Evolutionary conservation across 2,329 filamentous ascomycete genomes (phyloP).

Genomic region (Clathrospora elynae): DNA sequence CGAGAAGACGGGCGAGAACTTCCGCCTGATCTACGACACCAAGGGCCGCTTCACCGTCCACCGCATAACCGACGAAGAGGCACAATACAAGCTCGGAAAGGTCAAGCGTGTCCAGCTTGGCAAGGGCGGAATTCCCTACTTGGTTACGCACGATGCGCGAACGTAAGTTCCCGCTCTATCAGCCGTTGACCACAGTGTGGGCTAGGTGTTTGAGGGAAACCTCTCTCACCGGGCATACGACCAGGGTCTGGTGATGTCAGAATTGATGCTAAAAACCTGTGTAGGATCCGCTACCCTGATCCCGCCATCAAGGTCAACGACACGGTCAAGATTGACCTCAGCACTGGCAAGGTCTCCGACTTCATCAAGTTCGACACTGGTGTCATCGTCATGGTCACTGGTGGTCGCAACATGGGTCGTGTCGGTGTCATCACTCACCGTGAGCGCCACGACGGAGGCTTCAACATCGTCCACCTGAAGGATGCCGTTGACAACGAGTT

Average conservation of each 20-base stretch:
- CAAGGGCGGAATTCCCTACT: constrained; percentile 99
- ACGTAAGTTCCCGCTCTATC: constrained; percentile 99
- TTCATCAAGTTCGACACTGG: constrained; percentile 99
- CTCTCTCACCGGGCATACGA: constrained; percentile 92
- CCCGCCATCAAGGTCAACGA: constrained; percentile 99
- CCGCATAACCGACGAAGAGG: constrained; percentile 98
- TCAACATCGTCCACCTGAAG: constrained; percentile 99
- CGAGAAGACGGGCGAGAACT: constrained; percentile 99
- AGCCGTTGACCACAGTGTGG: constrained; percentile 82
- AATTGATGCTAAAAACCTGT: constrained; percentile 48
- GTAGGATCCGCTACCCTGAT: constrained; percentile 98
- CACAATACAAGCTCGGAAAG: constrained; percentile 99
- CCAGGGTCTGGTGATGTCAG: constrained; percentile 81
- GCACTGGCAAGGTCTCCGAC: constrained; percentile 96
- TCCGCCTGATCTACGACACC: constrained; percentile 99
- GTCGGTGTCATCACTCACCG: constrained; percentile 99
- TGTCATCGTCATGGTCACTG: constrained; percentile 96
- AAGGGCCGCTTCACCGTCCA: constrained; percentile 99
- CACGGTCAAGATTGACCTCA: constrained; percentile 98
- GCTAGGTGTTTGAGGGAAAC: constrained; percentile 44
- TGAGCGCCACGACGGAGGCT: constrained; percentile 99
- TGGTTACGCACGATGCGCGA: constrained; percentile 99
- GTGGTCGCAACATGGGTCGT: constrained; percentile 99
- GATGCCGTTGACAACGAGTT: constrained; percentile 99
- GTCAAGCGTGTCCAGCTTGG: constrained; percentile 99